These are phyloP conservation scores for Coleophoma cylindrospora DNA, from an alignment of 2,329 filamentous ascomycete species.

Conservation along the genomic window DNA sequence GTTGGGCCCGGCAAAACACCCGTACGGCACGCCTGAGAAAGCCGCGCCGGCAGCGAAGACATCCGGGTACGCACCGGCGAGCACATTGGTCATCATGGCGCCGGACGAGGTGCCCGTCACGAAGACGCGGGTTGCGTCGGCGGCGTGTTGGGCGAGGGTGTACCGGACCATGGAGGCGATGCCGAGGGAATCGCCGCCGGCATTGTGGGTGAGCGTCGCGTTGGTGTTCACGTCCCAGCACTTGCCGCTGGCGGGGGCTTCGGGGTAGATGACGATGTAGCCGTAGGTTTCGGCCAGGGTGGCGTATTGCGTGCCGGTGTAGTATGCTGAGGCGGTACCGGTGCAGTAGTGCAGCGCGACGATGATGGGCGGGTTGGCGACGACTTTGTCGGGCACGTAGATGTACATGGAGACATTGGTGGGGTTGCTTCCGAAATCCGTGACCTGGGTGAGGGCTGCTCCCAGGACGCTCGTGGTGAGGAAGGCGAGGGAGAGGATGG, in stretches of 20 bases:
- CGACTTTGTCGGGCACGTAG: conserved; percentile 9
- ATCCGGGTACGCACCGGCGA: conserved; percentile 42
- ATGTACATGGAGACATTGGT: conserved; percentile 11
- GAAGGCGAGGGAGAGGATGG: not conserved
- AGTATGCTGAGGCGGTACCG: conserved; percentile 33
- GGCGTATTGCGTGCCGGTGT: conserved; percentile 37
- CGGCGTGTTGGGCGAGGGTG: conserved; percentile 45
- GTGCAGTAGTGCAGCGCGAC: conserved; percentile 13
- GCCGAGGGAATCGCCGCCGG: conserved; percentile 49
- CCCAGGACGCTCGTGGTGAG: not conserved
- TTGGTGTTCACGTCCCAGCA: conserved; percentile 56
- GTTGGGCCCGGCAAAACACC: conserved; percentile 34
- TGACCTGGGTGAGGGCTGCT: conserved; percentile 9
- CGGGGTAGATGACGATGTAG: conserved; percentile 56
- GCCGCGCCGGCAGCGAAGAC: conserved; percentile 38
- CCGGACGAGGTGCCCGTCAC: conserved; percentile 45
- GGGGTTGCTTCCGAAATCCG: conserved; percentile 8
- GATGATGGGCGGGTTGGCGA: conserved; percentile 6
- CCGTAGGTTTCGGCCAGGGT: conserved; percentile 46
- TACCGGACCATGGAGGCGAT: conserved; percentile 57
- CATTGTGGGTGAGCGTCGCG: conserved; percentile 46
- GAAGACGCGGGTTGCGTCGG: conserved; percentile 45
- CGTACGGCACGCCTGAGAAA: conserved; percentile 38
- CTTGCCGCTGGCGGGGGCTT: conserved; percentile 40
- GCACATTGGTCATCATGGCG: conserved; percentile 47